phyloP scores from a whole-genome alignment of 495 filamentous ascomycete species.

The Tuber brumale region DNA sequence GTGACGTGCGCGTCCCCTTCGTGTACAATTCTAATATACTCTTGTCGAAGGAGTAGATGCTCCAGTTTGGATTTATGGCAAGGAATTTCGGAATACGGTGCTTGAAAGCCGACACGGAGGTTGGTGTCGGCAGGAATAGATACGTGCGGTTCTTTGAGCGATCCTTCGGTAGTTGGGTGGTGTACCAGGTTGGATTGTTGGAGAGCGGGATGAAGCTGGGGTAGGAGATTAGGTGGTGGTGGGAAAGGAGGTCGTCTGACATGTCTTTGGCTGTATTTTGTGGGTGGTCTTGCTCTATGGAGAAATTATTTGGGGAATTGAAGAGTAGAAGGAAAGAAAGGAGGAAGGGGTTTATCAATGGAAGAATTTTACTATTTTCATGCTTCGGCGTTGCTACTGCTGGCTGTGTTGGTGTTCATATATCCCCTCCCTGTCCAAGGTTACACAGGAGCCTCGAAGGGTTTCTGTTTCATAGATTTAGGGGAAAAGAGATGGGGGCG shows the following conservation, averaged over 20 bases:
- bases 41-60: slow-evolving; percentile 35
- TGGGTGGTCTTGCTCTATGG: neutral
- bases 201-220: slow-evolving; percentile 33
- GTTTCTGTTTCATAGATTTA: neutral
- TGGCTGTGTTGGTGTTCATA: neutral
- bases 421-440: neutral
- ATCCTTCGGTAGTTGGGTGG: slow-evolving; percentile 18
- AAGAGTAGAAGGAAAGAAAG: neutral
- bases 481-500: neutral
- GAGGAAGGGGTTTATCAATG: neutral
- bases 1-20: slow-evolving; percentile 11
- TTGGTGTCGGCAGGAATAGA: slow-evolving; percentile 22
- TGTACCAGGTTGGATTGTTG: slow-evolving; percentile 31
- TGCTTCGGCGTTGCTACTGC: neutral
- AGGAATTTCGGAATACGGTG: slow-evolving; percentile 16
- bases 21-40: slow-evolving; percentile 20
- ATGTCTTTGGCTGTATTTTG: slow-evolving; percentile 29
- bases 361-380: neutral
- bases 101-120: slow-evolving; percentile 14
- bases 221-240: slow-evolving; percentile 33
- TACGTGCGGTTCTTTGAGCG: slow-evolving; percentile 26
- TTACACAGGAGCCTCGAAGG: neutral
- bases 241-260: slow-evolving; percentile 33
- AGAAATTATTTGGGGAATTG: neutral
- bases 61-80: slow-evolving; percentile 34